phyloP scores from a whole-genome alignment of 108 stramenopile genomes.

The Cylindrotheca fusiformis region DNA sequence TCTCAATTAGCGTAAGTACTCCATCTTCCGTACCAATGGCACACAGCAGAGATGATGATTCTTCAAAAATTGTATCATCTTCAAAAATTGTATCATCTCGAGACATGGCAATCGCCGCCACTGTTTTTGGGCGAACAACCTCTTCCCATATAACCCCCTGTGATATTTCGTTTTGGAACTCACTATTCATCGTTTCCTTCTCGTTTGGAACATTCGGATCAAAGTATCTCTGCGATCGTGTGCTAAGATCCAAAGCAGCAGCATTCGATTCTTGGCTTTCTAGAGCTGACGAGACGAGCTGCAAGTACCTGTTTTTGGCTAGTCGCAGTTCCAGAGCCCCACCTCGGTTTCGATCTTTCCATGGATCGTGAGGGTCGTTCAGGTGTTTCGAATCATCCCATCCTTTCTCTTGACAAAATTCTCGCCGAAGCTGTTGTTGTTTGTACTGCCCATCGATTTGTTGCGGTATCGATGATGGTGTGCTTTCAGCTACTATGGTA shows the following conservation, averaged over 20 bases:
- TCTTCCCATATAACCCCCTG: conserved; percentile 33
- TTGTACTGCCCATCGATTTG: too few relatives aligned
- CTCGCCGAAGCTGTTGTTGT: too few relatives aligned
- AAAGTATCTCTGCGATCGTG: background rate
- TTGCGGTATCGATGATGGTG: too few relatives aligned
- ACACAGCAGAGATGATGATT: conserved; percentile 11
- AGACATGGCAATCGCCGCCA: conserved; percentile 36
- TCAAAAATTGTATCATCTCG: background rate
- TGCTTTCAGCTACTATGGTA: too few relatives aligned
- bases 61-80: background rate
- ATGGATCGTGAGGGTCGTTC: background rate
- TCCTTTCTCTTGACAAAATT: too few relatives aligned
- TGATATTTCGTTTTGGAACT: conserved; percentile 6
- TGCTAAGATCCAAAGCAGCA: background rate
- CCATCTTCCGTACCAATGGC: conserved; percentile 38
- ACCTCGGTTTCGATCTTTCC: background rate
- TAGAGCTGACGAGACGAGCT: conserved; percentile 11
- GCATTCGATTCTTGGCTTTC: background rate
- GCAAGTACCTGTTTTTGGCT: conserved; percentile 20
- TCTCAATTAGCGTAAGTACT: conserved; percentile 19
- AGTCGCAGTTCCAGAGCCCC: conserved; percentile 28
- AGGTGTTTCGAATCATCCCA: too few relatives aligned
- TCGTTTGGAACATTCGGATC: background rate
- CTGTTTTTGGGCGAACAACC: conserved; percentile 5
- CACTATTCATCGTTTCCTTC: background rate